These are phyloP conservation scores for Oldenlandia corymbosa DNA, from an alignment of 257 asterid genomes.

Conservation along the genomic window DNA sequence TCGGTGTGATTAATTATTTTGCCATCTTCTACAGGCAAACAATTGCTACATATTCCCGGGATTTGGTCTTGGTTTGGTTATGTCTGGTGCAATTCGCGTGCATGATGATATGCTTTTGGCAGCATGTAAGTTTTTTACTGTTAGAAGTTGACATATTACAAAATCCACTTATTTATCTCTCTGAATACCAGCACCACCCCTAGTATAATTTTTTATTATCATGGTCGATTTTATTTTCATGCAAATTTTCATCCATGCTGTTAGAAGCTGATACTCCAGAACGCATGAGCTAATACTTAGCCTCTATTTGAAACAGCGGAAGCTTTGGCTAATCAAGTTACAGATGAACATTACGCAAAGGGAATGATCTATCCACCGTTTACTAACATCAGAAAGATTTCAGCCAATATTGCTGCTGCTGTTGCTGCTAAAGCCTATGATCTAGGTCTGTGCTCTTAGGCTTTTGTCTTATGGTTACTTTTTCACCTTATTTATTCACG, in stretches of 20 bases:
- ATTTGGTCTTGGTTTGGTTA: conserved; percentile 84
- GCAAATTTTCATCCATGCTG: neutral
- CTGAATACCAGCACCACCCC: neutral
- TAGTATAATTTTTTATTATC: neutral
- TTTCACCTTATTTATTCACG: neutral
- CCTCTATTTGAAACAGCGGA: conserved; percentile 63
- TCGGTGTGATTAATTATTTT: neutral
- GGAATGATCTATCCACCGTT: conserved; percentile 94
- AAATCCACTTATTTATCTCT: neutral
- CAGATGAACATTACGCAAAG: conserved; percentile 72
- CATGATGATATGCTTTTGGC: conserved; percentile 96
- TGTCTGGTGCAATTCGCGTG: conserved; percentile 84
- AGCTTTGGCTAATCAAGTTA: conserved; percentile 85
- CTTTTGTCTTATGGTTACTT: neutral
- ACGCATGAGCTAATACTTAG: neutral
- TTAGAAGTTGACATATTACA: no score
- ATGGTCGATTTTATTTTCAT: neutral
- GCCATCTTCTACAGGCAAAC: conserved; percentile 57
- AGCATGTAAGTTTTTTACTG: conserved; percentile 75
- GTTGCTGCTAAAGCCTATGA: conserved; percentile 98
- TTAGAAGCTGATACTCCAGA: neutral
- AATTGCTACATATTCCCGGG: conserved; percentile 95
- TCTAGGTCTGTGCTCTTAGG: conserved; percentile 44
- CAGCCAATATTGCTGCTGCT: conserved; percentile 81
- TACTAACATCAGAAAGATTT: conserved; percentile 69